Evolutionary conservation across 768 basidiomycete genomes (phyloP), one percentile per base, ranked within the genome.

Genomic region (Mycena rosella): DNA sequence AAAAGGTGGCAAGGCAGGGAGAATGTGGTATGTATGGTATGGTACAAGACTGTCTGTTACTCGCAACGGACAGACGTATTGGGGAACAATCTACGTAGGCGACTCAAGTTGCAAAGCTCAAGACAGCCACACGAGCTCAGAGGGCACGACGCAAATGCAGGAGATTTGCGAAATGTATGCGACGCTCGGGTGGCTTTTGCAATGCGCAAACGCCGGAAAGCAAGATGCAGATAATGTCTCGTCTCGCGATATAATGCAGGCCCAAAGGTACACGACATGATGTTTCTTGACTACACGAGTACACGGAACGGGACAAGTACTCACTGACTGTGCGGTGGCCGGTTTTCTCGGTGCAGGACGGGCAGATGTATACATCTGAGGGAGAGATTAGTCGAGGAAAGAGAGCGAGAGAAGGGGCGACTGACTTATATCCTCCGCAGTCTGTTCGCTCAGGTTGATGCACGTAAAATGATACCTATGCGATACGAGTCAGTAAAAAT

Each of bases 381-480:
- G 24, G 24, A 60, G 7, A 44, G 40, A 63, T 45, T 57, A 48
- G 62, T n/a, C 48, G 64, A 74, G 42, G 20, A 36, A 30, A 49
- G 27, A 51, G 56, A 2, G 29, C 32, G 44, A 56, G 4, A 27
- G 47, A 29, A 40, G 67, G 34, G 52, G 69, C 76, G 20, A 87
- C 93, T 83, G 77, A 94, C 93, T 87, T 77, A 96, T 91, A 76
- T 93, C 90, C 74, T 89, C 89, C 11, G 94, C 94, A 70, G 90
- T 85, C 56, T 84, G 79, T 70, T 88, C 86, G 63, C 77, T 83
- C 53, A 95, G 77, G 65, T 86, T 80, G 13, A 95, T 84, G 78
- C 94, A 96, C n/a, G 80, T 78, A 72, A 95, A 95, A 77, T 96
- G 94, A 78, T 89, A 94, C 94, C 94, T 96, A n/a, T n/a, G 59